Evolutionary conservation across 2,329 filamentous ascomycete genomes (phyloP), one percentile per base, ranked within the genome.

Genomic region (Paracamarosporium sp.): DNA sequence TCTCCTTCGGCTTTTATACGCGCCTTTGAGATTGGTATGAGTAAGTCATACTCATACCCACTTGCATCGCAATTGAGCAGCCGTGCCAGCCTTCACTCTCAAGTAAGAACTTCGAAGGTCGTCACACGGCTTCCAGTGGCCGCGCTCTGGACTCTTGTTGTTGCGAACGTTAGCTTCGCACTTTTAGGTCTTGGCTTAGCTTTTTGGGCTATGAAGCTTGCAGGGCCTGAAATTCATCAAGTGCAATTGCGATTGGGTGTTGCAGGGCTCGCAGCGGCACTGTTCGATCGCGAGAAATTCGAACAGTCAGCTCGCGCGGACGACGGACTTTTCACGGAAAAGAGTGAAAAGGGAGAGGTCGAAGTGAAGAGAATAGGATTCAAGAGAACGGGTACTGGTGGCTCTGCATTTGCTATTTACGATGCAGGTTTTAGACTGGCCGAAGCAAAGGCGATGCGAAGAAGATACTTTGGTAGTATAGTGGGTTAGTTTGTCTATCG

Each of bases 111-210:
- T 3, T 50, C 57, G 22, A 59, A 61, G 30, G 55, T 64, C 17
- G 47, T 66, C 1, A 66, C 63, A 6, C 35, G 53, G 28, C 30
- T 63, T 5, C 62, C 63, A 2, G 33, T 50, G 11, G 51, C 57
- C 6, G 59, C 63, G 7, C 45, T 66, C 1, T 66, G 61, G 63
- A 36, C 58, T 12, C 56, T 66, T 3, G 62, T 66, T 11, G 28
- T 55, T 17, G 54, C 62, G 31, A 66, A 66, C 33, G 5, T 60
- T 8, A 17, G 43, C 1, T 64, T 55, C 33, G 50, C 56, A 5
- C 9, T 56, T 5, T 24, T 66, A 7, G 63, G 55, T 1, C 6
- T 64, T 5, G 31, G 13, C 1, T 30, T 66, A 12, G 55, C 59
- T 1, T 13, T 55, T n/a, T 45, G 45, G 43, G 63, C 63, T 6